Evolutionary conservation across 1,284 basidiomycete species (phyloP).

Genomic region (Tetrapyrgos nigripes): DNA sequence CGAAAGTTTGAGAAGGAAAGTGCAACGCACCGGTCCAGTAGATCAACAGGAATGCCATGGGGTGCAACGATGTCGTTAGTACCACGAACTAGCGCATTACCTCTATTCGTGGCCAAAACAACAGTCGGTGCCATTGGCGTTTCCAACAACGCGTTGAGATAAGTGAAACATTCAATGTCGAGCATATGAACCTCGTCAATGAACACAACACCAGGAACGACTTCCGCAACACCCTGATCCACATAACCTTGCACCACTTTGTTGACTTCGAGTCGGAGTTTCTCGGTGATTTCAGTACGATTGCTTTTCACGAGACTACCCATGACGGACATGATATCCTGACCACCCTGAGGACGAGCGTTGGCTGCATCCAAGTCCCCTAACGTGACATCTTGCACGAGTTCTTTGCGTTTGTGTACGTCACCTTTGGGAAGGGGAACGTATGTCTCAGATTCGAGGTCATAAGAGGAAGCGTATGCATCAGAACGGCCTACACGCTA

Average conservation of each 20-base stretch:
- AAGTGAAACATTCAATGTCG: slow-evolving; percentile 99
- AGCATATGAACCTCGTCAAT: slow-evolving; percentile 99
- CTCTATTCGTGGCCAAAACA: slow-evolving; percentile 95
- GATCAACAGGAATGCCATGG: slow-evolving; percentile 94
- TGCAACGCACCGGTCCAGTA: slow-evolving; percentile 81
- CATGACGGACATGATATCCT: slow-evolving; percentile 99
- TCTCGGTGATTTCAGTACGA: slow-evolving; percentile 96
- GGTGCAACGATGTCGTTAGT: slow-evolving; percentile 92
- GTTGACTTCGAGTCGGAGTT: slow-evolving; percentile 94
- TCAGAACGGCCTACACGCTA: slow-evolving; percentile 96
- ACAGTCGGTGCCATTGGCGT: slow-evolving; percentile 98
- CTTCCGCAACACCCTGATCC: slow-evolving; percentile 97
- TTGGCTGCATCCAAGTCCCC: slow-evolving; percentile 98
- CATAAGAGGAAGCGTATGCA: slow-evolving; percentile 98
- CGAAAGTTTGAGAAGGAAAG: slow-evolving; percentile 6
- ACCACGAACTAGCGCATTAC: slow-evolving; percentile 90
- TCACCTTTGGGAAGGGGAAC: slow-evolving; percentile 98
- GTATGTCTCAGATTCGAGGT: slow-evolving; percentile 98
- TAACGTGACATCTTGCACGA: slow-evolving; percentile 96
- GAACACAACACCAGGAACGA: slow-evolving; percentile 97
- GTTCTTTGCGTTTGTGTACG: slow-evolving; percentile 96
- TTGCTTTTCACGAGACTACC: slow-evolving; percentile 95
- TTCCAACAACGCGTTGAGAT: slow-evolving; percentile 95
- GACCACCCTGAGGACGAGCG: slow-evolving; percentile 92
- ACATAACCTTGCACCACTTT: slow-evolving; percentile 99